Conservation (phyloP, 345 rosid genomes). For the Citrus medica region DNA sequence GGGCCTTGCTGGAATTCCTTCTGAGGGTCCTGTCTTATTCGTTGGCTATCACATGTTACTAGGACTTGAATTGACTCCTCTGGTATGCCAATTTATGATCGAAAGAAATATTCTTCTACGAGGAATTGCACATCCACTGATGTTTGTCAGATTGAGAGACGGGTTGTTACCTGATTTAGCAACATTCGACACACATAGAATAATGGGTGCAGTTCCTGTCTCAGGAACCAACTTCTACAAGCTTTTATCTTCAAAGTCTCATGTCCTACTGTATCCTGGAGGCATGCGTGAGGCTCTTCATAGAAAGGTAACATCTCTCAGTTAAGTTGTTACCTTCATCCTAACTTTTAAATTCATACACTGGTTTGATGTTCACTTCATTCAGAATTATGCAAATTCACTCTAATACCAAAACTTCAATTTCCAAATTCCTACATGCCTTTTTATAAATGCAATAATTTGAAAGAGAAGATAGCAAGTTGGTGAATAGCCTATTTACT, state of each 20-base stretch:
- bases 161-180: slow-evolving; percentile 22
- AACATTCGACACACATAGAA: slow-evolving; percentile 33
- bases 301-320: slow-evolving; percentile 37
- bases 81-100: slow-evolving; percentile 25
- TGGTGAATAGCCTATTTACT: not conserved
- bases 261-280: slow-evolving; percentile 72
- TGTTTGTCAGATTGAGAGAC: slow-evolving; percentile 27
- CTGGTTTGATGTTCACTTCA: not conserved
- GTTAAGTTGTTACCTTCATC: not conserved
- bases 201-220: slow-evolving; percentile 78
- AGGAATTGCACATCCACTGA: slow-evolving; percentile 47
- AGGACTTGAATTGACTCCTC: slow-evolving; percentile 41
- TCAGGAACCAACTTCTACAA: slow-evolving; percentile 55
- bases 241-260: slow-evolving; percentile 62
- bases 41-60: slow-evolving; percentile 59
- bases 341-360: not conserved
- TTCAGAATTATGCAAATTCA: not conserved
- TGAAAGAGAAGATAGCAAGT: not conserved
- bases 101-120: slow-evolving; percentile 48
- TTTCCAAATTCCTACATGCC: not conserved
- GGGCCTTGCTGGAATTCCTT: slow-evolving; percentile 55
- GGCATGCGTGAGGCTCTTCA: slow-evolving; percentile 81
- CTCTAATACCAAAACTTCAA: not conserved
- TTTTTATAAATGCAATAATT: not conserved
- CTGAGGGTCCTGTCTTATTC: slow-evolving; percentile 51